Conservation (phyloP, 768 basidiomycete genomes). For the Tylopilus plumbeoviolaceoides region DNA sequence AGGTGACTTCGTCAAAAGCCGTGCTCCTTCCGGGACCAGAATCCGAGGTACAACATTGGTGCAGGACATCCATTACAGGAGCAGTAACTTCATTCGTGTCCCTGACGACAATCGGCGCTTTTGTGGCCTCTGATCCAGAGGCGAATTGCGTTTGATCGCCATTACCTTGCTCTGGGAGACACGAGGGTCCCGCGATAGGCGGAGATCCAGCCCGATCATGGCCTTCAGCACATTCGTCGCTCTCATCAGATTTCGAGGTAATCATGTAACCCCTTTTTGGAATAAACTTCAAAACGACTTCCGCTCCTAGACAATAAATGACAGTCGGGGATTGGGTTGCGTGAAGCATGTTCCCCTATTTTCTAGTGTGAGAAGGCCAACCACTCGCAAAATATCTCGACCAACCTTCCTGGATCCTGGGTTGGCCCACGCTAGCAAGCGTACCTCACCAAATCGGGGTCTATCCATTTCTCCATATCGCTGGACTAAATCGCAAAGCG, state of each 20-base stretch:
- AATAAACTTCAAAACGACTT: constrained; percentile 20
- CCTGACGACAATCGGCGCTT: constrained; percentile 2
- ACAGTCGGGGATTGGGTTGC: constrained; percentile 20
- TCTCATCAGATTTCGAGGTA: constrained; percentile 5
- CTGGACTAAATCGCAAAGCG: constrained; percentile 29
- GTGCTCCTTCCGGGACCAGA: not conserved
- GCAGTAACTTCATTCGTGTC: not conserved
- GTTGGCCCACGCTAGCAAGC: constrained; percentile 40
- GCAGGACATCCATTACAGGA: constrained; percentile 8
- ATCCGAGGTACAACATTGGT: not conserved
- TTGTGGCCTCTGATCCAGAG: not conserved
- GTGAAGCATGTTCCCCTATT: constrained; percentile 23
- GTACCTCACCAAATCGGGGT: constrained; percentile 33
- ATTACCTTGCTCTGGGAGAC: not conserved
- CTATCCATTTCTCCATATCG: constrained; percentile 34
- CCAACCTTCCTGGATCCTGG: constrained; percentile 36
- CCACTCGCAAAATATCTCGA: not conserved
- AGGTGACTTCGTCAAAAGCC: not conserved
- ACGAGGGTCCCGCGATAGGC: not conserved
- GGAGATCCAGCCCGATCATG: constrained; percentile 6
- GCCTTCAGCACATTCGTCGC: constrained; percentile 8
- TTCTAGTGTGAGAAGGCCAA: not conserved
- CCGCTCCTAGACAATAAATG: constrained; percentile 25
- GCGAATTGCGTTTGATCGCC: not conserved
- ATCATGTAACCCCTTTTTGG: constrained; percentile 26